Conservation (phyloP, 176 grass and related monocot species). For the Saccharum officinarum region DNA sequence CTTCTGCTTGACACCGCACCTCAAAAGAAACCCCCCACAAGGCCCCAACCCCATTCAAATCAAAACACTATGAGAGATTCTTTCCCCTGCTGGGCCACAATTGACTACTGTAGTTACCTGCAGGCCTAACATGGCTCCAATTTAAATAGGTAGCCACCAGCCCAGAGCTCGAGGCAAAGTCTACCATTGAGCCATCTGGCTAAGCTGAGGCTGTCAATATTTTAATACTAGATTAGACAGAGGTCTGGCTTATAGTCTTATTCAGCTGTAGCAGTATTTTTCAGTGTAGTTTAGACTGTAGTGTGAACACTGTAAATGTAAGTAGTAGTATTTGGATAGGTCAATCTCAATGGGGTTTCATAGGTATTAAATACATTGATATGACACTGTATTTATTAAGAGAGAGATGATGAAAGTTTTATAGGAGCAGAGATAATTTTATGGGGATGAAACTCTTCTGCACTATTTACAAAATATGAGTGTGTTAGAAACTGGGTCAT, state of each 20-base stretch:
- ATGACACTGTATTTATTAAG: too few species aligned
- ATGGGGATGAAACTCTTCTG: too few species aligned
- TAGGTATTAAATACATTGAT: too few species aligned
- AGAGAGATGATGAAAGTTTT: too few species aligned
- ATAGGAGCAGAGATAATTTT: too few species aligned
- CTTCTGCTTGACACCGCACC: constrained; percentile 25
- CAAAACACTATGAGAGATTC: constrained; percentile 38
- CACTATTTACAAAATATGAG: too few species aligned
- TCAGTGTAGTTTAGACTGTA: constrained; percentile 26
- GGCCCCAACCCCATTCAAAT: constrained; percentile 9
- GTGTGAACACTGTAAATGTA: constrained; percentile 33
- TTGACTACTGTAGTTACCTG: constrained; percentile 31
- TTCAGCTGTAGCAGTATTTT: too few species aligned
- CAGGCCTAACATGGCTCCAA: constrained; percentile 42
- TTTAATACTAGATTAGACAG: constrained; percentile 26
- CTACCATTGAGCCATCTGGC: constrained; percentile 46
- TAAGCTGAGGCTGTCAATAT: constrained; percentile 11
- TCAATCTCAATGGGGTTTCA: too few species aligned
- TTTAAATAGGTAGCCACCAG: constrained; percentile 33
- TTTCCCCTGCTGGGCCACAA: constrained; percentile 28
- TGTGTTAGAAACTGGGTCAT: too few species aligned
- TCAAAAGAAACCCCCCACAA: constrained; percentile 43
- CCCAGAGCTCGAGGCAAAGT: constrained; percentile 48
- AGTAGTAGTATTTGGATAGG: neutral
- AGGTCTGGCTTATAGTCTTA: too few species aligned